Evolutionary conservation across 257 asterid genomes (phyloP).

Genomic region (Primulina huaijiensis): DNA sequence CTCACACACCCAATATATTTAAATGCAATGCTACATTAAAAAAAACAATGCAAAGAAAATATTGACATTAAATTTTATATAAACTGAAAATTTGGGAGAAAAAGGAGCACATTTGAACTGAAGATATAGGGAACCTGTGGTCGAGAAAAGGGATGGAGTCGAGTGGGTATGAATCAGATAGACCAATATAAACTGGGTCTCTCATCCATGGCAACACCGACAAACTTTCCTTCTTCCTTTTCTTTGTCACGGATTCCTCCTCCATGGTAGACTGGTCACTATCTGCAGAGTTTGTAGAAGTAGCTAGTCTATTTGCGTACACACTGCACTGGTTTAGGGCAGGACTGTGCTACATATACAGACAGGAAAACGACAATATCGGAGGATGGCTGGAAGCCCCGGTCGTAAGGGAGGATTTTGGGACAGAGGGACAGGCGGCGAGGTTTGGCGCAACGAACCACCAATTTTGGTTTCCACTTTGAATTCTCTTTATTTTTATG

Average conservation of each 20-base stretch:
- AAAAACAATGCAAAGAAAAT: neutral
- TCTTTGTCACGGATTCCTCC: constrained; percentile 26
- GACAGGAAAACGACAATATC: too few species aligned
- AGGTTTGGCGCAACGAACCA: too few species aligned
- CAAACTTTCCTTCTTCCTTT: constrained; percentile 36
- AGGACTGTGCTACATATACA: too few species aligned
- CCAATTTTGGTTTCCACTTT: too few species aligned
- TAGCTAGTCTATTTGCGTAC: neutral
- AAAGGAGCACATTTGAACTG: neutral
- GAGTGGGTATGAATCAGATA: constrained; percentile 44
- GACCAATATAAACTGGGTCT: constrained; percentile 59
- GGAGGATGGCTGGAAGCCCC: too few species aligned
- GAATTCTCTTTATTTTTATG: too few species aligned
- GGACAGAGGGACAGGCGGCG: too few species aligned
- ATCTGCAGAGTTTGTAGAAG: neutral
- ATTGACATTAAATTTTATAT: too few species aligned
- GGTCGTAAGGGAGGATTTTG: too few species aligned
- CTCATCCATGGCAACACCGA: constrained; percentile 92
- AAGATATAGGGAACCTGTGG: constrained; percentile 40
- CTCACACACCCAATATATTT: neutral
- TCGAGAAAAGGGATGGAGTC: constrained; percentile 58
- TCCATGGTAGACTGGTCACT: neutral
- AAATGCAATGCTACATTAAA: neutral
- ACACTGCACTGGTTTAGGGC: too few species aligned
- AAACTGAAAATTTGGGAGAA: neutral